Evolutionary conservation across 805 yeast species (phyloP).

Genomic region (Suhomyces pyralidae): DNA sequence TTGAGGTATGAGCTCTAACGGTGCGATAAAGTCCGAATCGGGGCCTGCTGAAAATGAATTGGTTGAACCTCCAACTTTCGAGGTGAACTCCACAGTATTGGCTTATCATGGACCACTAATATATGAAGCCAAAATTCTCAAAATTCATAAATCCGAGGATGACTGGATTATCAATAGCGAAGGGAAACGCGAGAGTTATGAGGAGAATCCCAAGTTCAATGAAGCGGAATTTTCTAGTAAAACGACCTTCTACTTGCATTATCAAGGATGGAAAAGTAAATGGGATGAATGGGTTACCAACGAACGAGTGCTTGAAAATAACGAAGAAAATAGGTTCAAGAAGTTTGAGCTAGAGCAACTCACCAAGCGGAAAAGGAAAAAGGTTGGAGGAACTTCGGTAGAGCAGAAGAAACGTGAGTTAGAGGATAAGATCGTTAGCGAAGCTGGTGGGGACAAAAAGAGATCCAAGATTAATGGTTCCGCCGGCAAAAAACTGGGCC

Average conservation of each 20-base stretch:
- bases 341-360: constrained; percentile 55
- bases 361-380: constrained; percentile 16
- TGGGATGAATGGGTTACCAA: constrained; percentile 96
- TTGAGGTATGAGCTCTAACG: background rate
- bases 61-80: constrained; percentile 6
- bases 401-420: constrained; percentile 3
- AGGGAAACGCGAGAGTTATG: constrained; percentile 33
- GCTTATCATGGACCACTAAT: constrained; percentile 91
- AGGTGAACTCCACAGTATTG: constrained; percentile 37
- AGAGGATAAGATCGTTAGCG: background rate
- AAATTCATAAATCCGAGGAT: constrained; percentile 55
- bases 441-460: background rate
- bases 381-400: constrained; percentile 10
- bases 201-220: constrained; percentile 22
- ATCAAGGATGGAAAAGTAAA: constrained; percentile 91
- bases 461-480: background rate
- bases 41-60: background rate
- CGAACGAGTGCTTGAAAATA: constrained; percentile 64
- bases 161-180: constrained; percentile 40
- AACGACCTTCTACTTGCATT: constrained; percentile 70
- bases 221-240: constrained; percentile 25
- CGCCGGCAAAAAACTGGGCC: background rate
- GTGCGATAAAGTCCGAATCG: background rate
- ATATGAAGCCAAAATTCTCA: constrained; percentile 81
- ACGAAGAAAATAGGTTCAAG: constrained; percentile 61